Evolutionary conservation across 176 grass and related monocot species (phyloP), one percentile per base, ranked within the genome.

Genomic region (Olyra latifolia): DNA sequence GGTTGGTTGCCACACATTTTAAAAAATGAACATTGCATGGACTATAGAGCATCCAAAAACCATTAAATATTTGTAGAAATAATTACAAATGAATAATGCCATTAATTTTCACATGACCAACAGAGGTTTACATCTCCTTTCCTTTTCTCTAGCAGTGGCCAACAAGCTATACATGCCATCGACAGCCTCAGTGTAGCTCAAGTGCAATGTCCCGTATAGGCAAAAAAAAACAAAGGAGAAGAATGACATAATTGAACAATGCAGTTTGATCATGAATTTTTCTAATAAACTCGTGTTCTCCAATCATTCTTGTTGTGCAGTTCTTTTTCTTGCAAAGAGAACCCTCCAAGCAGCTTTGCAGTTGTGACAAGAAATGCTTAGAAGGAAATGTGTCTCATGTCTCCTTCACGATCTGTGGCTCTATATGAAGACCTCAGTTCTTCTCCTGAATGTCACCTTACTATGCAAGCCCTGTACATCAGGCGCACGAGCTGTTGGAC

Each of bases 401-500:
- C 78, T 14, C 85, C 76, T 71, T 91, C 96, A 0, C 91, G 92
- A 71, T 99, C 96, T 22, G 74, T 52, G 53, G 81, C 78, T 81
- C 96, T 85, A 19, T 95, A 91, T 47, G 96, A 99, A 71, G 84
- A 95, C 43, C 96, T 93, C 22, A 99, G 62, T 65, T 99, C 96
- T 69, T 99, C 96, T 19, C 96, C 96, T 45, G 96, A 99, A 22
- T 90, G 88, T 11, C 96, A 79, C 82, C 88, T 91, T 8, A 90
- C 82, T 52, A 91, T 82, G 50, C 93, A 93, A n/a, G 93, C 90
- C 80, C 96, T 88, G 62, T 99, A 93, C 88, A 91, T 87, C 70
- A 99, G 74, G 35, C 91, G 84, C 52, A 95, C 96, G 65, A 99
- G 88, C 63, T 99, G 90, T 69, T 95, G 96, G 41, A 99, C 96